Conservation (phyloP, 331 rosid species). For the Rhamnella rubrinervis region DNA sequence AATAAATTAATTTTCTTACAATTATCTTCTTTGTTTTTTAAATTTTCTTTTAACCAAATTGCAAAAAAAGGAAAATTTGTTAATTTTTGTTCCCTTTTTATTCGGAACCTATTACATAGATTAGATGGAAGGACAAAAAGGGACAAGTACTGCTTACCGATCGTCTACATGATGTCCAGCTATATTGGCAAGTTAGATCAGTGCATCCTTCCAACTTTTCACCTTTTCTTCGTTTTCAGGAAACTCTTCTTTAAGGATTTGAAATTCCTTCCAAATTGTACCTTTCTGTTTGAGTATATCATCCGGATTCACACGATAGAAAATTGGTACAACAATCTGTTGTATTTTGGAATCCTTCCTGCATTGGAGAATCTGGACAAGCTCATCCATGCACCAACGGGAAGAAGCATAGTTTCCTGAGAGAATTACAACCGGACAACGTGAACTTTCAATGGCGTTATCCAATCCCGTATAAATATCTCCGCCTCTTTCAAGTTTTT, state of each 20-base stretch:
- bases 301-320: conserved; percentile 12
- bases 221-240: neutral
- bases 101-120: too few species aligned
- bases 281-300: neutral
- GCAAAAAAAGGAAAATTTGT: too few species aligned
- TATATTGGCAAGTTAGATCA: neutral
- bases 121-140: too few species aligned
- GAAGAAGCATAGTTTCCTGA: conserved; percentile 8
- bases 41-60: too few species aligned
- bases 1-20: too few species aligned
- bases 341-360: too few species aligned
- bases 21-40: too few species aligned
- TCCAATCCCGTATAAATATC: neutral
- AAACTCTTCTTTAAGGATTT: neutral
- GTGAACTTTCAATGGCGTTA: neutral
- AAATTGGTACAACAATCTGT: neutral
- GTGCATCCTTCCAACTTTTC: neutral
- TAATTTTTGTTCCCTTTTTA: too few species aligned
- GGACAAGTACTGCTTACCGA: neutral
- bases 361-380: neutral
- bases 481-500: neutral
- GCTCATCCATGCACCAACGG: conserved; percentile 7
- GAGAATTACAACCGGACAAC: neutral
- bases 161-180: neutral
- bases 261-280: neutral